Evolutionary conservation across 495 filamentous ascomycete genomes (phyloP).

Genomic region (Daldinia caldariorum): DNA sequence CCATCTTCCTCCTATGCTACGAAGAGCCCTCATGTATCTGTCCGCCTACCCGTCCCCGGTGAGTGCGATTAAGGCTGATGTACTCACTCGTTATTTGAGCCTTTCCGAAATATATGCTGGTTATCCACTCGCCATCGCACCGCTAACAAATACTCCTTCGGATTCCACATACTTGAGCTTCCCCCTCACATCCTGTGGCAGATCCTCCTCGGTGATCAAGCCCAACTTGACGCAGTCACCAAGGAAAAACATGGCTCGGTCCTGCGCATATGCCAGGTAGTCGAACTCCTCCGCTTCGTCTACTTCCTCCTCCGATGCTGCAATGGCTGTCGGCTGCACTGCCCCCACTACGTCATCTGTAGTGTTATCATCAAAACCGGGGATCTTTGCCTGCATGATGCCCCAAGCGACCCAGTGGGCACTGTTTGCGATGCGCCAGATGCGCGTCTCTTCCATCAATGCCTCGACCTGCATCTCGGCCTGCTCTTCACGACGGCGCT

Average conservation of each 20-base stretch:
- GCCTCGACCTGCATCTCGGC: slow-evolving; percentile 70
- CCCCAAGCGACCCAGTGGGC: slow-evolving; percentile 97
- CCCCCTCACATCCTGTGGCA: slow-evolving; percentile 69
- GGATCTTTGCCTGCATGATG: slow-evolving; percentile 89
- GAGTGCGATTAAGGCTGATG: not conserved
- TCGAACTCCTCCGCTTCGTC: slow-evolving; percentile 75
- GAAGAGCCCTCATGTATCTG: not conserved
- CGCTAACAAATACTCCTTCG: not conserved
- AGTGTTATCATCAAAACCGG: slow-evolving; percentile 57
- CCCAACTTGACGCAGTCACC: slow-evolving; percentile 82
- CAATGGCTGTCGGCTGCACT: slow-evolving; percentile 4
- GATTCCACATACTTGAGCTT: slow-evolving; percentile 70
- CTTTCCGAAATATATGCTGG: not conserved
- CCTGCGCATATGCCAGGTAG: slow-evolving; percentile 89
- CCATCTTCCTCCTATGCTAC: not conserved
- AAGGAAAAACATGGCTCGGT: slow-evolving; percentile 92
- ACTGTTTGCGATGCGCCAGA: slow-evolving; percentile 88
- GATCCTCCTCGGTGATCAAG: slow-evolving; percentile 73
- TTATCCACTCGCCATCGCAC: not conserved
- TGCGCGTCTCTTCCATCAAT: slow-evolving; percentile 76
- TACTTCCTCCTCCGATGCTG: slow-evolving; percentile 56
- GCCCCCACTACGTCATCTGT: slow-evolving; percentile 24
- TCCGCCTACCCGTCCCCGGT: not conserved
- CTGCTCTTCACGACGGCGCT: slow-evolving; percentile 66
- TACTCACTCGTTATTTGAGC: not conserved